Evolutionary conservation across 2,329 filamentous ascomycete species (phyloP).

Genomic region (Calonectria honghensis): DNA sequence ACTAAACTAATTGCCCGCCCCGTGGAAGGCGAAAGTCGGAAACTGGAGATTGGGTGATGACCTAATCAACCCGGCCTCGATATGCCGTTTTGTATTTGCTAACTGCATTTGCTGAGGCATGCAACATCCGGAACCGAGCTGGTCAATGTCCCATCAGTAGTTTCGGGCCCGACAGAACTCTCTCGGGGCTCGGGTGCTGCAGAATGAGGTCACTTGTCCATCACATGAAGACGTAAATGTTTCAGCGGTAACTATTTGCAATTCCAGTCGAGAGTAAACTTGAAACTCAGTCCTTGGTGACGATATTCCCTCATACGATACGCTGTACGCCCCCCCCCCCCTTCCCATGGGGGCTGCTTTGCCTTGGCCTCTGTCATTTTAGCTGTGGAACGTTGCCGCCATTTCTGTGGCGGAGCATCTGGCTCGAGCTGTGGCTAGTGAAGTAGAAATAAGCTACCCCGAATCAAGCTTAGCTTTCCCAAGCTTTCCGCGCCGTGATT

Average conservation of each 20-base stretch:
- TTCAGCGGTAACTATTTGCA: background rate
- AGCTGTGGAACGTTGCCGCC: background rate
- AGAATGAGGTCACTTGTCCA: background rate
- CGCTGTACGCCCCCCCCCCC: background rate
- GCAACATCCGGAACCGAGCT: background rate
- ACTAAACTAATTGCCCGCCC: background rate
- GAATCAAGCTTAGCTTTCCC: background rate
- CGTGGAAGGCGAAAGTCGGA: background rate
- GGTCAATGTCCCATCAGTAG: too few relatives aligned
- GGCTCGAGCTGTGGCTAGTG: constrained; percentile 1
- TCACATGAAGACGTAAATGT: background rate
- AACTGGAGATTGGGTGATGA: constrained; percentile 3
- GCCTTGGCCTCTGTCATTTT: background rate
- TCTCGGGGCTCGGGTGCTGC: background rate
- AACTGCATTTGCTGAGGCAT: background rate
- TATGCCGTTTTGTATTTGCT: background rate
- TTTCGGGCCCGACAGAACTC: background rate
- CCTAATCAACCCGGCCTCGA: background rate
- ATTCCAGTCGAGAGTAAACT: background rate
- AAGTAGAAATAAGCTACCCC: background rate
- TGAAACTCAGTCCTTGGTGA: background rate
- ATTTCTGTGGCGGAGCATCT: background rate
- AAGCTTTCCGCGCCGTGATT: background rate
- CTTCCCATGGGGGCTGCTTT: background rate
- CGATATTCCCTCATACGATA: background rate